Percentiles rank a stretch among this genome's conserved stretches.
Evolutionary conservation across 768 basidiomycete genomes (phyloP).

Genomic region (Calocera cornea): DNA sequence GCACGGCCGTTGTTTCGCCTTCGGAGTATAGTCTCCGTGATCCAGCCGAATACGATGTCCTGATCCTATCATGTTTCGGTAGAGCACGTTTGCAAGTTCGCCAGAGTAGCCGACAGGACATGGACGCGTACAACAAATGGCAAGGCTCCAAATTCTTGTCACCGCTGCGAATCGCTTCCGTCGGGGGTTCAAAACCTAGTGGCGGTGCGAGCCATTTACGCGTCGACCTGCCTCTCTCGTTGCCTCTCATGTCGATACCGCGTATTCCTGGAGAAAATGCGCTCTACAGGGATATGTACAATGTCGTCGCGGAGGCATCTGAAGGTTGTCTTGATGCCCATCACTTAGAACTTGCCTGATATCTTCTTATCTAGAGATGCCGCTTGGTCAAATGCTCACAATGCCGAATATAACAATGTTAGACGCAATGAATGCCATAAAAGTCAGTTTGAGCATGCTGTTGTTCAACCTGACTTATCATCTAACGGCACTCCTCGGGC

Average conservation of each 20-base stretch:
- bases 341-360: not conserved
- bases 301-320: constrained; percentile 44
- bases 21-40: not conserved
- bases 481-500: constrained; percentile 5
- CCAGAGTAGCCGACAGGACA: not conserved
- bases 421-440: constrained; percentile 90
- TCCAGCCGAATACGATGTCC: not conserved
- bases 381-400: constrained; percentile 46
- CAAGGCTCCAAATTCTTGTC: not conserved
- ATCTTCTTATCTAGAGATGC: constrained; percentile 38
- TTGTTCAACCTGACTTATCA: not conserved
- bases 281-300: constrained; percentile 47
- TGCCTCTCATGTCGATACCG: not conserved
- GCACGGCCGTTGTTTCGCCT: not conserved
- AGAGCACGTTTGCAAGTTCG: not conserved
- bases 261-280: constrained; percentile 10
- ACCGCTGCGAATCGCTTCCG: not conserved
- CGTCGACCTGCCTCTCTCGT: not conserved
- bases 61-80: not conserved
- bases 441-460: constrained; percentile 35
- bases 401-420: constrained; percentile 58
- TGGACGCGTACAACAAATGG: not conserved
- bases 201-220: not conserved
- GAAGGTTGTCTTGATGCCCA: constrained; percentile 32
- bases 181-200: not conserved